phyloP scores from a whole-genome alignment of 2,329 filamentous ascomycete species.

The Trematosphaeria pertusa region DNA sequence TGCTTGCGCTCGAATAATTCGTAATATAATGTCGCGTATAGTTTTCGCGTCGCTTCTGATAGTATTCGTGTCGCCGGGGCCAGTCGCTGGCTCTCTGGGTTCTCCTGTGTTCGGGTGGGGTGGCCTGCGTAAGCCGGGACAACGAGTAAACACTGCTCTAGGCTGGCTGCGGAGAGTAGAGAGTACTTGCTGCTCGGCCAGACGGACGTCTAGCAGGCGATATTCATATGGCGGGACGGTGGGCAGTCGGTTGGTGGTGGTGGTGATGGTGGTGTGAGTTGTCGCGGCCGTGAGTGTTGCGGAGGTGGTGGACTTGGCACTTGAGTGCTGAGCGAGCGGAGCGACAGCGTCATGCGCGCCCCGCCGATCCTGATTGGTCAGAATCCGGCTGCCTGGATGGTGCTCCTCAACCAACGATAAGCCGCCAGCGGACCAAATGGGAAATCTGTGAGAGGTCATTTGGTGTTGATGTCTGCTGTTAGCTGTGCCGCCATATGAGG shows the following conservation, averaged over 20 bases:
- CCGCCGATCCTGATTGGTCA: constrained; percentile 34
- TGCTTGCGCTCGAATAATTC: too few relatives aligned
- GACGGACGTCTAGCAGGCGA: constrained; percentile 49
- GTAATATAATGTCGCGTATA: constrained; percentile 13
- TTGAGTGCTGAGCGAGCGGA: constrained; percentile 31
- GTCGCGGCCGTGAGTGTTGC: constrained; percentile 17
- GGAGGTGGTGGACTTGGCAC: constrained; percentile 29
- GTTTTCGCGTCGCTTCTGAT: constrained; percentile 4
- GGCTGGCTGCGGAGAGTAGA: constrained; percentile 52
- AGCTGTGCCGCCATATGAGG: too few relatives aligned
- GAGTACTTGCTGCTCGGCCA: constrained; percentile 46
- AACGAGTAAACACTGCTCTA: constrained; percentile 48
- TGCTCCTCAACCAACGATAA: constrained; percentile 38
- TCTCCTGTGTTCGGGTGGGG: constrained; percentile 40
- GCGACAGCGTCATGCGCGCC: constrained; percentile 33
- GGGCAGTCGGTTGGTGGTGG: constrained; percentile 11
- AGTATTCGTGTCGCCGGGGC: constrained; percentile 23
- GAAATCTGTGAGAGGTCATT: constrained; percentile 23
- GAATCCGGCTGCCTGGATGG: constrained; percentile 8
- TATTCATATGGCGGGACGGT: constrained; percentile 29
- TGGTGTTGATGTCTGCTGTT: constrained; percentile 1
- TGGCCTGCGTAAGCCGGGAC: constrained; percentile 45
- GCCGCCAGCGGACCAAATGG: constrained; percentile 30
- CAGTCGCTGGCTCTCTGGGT: constrained; percentile 26
- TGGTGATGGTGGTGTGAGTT: constrained; percentile 19